phyloP scores from a whole-genome alignment of 345 rosid genomes.

The Rubroshorea leprosula region DNA sequence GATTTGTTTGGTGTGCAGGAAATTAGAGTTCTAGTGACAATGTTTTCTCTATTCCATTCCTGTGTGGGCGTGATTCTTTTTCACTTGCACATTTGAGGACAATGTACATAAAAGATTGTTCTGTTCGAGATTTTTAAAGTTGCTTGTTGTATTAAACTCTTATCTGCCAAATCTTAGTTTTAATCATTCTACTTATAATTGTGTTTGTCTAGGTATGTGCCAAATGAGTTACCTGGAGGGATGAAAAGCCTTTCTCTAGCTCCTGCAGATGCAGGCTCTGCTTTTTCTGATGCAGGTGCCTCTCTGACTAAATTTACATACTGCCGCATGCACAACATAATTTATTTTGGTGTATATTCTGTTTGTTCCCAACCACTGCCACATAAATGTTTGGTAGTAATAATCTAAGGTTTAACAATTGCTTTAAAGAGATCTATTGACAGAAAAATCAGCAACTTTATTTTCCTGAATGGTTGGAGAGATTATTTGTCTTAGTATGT shows the following conservation, averaged over 20 bases:
- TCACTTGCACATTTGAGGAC: constrained; percentile 89
- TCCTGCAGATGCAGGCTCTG: constrained; percentile 70
- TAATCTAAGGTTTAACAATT: no score
- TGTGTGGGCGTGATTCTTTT: constrained; percentile 65
- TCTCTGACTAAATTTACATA: constrained; percentile 4
- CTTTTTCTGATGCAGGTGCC: constrained; percentile 56
- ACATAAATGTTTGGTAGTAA: no score
- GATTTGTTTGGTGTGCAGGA: constrained; percentile 44
- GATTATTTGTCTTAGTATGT: no score
- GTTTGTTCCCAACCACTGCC: no score
- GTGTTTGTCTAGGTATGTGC: constrained; percentile 60
- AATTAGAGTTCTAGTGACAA: constrained; percentile 56
- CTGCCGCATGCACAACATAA: no score
- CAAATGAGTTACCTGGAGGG: constrained; percentile 89
- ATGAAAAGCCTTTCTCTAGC: constrained; percentile 82
- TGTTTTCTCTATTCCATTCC: constrained; percentile 73
- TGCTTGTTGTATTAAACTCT: neutral
- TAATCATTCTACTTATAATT: constrained; percentile 10
- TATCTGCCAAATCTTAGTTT: constrained; percentile 8
- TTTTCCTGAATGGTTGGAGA: no score
- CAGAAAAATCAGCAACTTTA: no score
- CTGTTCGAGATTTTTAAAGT: neutral
- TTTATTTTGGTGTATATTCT: no score
- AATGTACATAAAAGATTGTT: constrained; percentile 35
- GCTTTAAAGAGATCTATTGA: no score